Percentiles rank a stretch among this genome's conserved stretches.
Evolutionary conservation across 768 basidiomycete species (phyloP).

Genomic region (Lactarius evosmus): DNA sequence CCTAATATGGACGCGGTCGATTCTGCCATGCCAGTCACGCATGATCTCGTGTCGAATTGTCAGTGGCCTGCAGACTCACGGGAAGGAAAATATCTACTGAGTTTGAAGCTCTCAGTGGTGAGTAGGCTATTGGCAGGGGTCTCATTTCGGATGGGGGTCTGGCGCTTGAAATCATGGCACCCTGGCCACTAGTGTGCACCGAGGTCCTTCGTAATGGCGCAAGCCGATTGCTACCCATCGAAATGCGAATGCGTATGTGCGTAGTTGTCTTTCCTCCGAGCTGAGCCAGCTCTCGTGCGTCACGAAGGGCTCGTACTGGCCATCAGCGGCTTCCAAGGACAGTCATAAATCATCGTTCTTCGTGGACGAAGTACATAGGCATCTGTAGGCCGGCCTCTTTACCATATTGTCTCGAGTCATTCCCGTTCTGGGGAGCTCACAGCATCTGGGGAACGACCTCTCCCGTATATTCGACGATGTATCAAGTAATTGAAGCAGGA

Average conservation of each 20-base stretch:
- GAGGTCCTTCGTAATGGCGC: not conserved
- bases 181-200: not conserved
- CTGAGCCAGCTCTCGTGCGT: not conserved
- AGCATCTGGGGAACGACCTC: not conserved
- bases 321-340: too few relatives aligned
- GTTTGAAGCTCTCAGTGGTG: too few relatives aligned
- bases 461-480: not conserved
- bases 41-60: not conserved
- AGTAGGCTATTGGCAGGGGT: not conserved
- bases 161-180: not conserved
- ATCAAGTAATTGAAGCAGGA: not conserved
- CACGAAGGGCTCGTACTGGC: not conserved
- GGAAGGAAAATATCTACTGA: not conserved
- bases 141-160: not conserved
- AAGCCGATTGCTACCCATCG: not conserved
- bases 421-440: not conserved
- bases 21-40: not conserved
- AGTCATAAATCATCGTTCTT: not conserved
- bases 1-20: not conserved
- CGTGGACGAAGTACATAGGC: not conserved
- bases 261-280: not conserved
- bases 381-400: not conserved
- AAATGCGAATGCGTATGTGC: not conserved
- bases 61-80: too few relatives aligned
- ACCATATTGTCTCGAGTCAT: not conserved